Base-by-base conservation (phyloP, 2,329 filamentous ascomycete genomes). In the Colletotrichum tanaceti region DNA sequence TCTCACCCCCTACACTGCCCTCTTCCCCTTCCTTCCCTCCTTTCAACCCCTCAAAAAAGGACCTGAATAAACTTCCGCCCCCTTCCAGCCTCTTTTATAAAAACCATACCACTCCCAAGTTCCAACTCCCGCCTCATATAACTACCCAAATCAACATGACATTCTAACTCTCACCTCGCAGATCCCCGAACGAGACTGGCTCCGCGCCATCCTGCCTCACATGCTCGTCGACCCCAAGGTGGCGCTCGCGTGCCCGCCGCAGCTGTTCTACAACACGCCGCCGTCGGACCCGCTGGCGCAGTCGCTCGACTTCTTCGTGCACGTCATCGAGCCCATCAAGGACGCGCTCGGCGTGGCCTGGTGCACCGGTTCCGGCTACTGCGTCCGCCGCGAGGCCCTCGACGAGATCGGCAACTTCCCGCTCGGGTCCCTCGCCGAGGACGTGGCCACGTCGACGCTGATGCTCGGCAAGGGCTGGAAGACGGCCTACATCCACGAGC, bases 281-380 rank as follows among this genome's bases (percentile, higher is more conserved):
- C 77, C 77, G 0, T 84, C 84, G 6, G 89, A 90, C 62, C 86
- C 87, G 16, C 82, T 90, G 7, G 82, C 83, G 1, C 87, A 89
- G 74, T 85, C 82, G 74, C 81, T 89, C 50, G 84, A 88, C 73
- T 84, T 85, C 70, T 89, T 89, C 74, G 85, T 87, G 11, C 85
- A 88, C 74, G 77, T 84, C 38, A 82, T 83, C 46, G 82, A 84
- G 74, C 82, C 82, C 39, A 83, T 84, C 76, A 84, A 84, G 78
- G 82, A 84, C 66, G 73, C 82, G n/a, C 77, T 84, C 52, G 81
- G 84, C 58, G 85, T 87, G 5, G 87, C 87, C n/a, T 88, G 87
- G 84, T 89, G 87, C 72, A 88, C 86, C n/a, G 88, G 89, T 5
- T 90, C 88, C 5, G 89, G 89, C 7, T 90, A 89, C 71, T 78